Percentiles rank a stretch among this genome's conserved stretches.
Conservation (phyloP, 768 basidiomycete genomes). For the Baorangia bicolor region DNA sequence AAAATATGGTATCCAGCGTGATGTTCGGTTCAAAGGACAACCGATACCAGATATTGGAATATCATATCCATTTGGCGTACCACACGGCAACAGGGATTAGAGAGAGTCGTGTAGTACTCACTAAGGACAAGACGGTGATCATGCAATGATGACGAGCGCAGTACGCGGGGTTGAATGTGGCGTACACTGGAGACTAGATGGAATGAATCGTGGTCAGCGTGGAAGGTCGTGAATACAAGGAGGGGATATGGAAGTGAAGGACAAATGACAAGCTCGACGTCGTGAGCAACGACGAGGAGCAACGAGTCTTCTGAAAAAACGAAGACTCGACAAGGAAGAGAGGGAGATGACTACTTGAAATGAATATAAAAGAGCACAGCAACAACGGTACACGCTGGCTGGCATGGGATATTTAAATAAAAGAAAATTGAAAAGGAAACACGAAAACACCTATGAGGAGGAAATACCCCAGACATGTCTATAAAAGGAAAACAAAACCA, state of each 20-base stretch:
- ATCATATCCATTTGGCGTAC: constrained; percentile 1
- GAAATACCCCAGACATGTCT: constrained; percentile 14
- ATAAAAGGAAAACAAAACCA: constrained; percentile 12
- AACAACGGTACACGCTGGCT: constrained; percentile 17
- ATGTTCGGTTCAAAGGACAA: neutral
- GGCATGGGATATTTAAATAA: constrained; percentile 13
- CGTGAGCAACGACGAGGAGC: constrained; percentile 22
- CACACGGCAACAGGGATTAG: constrained; percentile 9
- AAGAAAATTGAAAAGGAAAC: neutral
- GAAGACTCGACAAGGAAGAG: constrained; percentile 28
- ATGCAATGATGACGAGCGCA: constrained; percentile 39
- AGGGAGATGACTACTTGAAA: constrained; percentile 20
- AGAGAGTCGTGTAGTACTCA: constrained; percentile 29
- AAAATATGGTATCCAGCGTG: constrained; percentile 13
- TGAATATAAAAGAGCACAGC: constrained; percentile 38
- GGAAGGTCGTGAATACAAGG: constrained; percentile 32
- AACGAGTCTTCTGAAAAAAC: constrained; percentile 24
- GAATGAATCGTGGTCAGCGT: constrained; percentile 42
- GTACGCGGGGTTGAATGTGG: constrained; percentile 37
- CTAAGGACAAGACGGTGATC: constrained; percentile 37
- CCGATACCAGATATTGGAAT: neutral
- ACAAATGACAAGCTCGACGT: constrained; percentile 16
- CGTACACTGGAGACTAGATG: constrained; percentile 25
- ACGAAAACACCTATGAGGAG: constrained; percentile 2
- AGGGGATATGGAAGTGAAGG: constrained; percentile 24